Evolutionary conservation across 1,139 yeast species (phyloP), one percentile per base, ranked within the genome.

Genomic region (Blastobotrys malaysiensis): DNA sequence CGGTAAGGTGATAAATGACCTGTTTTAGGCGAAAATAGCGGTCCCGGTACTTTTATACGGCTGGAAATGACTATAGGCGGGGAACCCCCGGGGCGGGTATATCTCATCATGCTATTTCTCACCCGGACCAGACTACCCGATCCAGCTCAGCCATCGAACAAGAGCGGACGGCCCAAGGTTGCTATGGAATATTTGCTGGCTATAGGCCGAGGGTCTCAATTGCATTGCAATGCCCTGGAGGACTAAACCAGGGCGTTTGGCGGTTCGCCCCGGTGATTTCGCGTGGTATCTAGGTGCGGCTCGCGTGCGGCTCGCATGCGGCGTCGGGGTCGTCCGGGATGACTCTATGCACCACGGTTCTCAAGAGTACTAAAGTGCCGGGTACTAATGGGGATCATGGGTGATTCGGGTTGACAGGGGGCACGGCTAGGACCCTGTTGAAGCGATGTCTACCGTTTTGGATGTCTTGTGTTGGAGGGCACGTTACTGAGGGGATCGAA

Each of bases 51-150:
- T 31, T 13, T 13, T 3, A 13, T 13, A 13, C 39, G 39, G 39
- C 39, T n/a, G 39, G 39, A 31, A 31, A 31, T 31, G 39, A 31
- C 39, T 31, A 31, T 31, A 31, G 39, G 39, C 39, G 39, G 39
- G 39, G 39, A 13, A 31, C 39, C 7, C 26, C 26, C 16, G 16
- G 36, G 39, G 39, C 39, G 39, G 39, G 39, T 31, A 31, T 31
- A 31, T 31, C n/a, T 31, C 39, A 31, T 31, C 39, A 31, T 31
- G 39, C 39, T 11, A 31, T 31, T 26, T 31, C 39, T n/a, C 39
- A 31, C 39, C 16, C 39, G 39, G 39, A 13, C 16, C 16, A 13
- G 39, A 11, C 31, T 26, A 9, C 39, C 39, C 39, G 39, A 31
- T 31, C 39, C 39, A n/a, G 13, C 31, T 6, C 9, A 11, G 31